phyloP scores from a whole-genome alignment of 352 stramenopile species.

The Globisporangium heterothallicum region DNA sequence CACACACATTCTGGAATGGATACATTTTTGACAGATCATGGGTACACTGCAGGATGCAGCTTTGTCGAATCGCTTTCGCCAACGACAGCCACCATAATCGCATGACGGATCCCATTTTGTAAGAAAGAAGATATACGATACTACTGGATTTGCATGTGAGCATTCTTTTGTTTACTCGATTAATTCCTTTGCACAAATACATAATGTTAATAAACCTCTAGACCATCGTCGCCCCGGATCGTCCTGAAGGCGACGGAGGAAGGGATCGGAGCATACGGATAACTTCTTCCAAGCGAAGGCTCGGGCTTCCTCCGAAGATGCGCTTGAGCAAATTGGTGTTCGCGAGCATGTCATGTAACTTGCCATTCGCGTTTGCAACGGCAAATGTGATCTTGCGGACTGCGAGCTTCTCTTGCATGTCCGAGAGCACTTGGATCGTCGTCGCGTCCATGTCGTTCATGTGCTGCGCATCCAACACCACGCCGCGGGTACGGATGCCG shows the following conservation, averaged over 20 bases:
- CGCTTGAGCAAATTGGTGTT: conserved; percentile 37
- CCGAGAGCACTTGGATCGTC: conserved; percentile 53
- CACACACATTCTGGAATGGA: too few species aligned
- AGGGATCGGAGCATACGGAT: conserved; percentile 21
- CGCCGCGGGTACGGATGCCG: conserved; percentile 22
- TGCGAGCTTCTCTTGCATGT: conserved; percentile 49
- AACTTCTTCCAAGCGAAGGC: conserved; percentile 19
- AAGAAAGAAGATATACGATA: too few species aligned
- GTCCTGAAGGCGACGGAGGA: conserved; percentile 3
- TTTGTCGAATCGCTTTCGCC: too few species aligned
- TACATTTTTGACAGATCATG: too few species aligned
- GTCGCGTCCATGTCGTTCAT: conserved; percentile 63
- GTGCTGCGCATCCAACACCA: conserved; percentile 39
- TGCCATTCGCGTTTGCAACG: conserved; percentile 38
- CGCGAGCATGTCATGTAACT: conserved; percentile 30
- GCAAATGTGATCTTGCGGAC: conserved; percentile 30
- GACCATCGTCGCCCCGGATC: conserved; percentile 2
- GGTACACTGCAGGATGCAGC: too few species aligned
- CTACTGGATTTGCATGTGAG: too few species aligned
- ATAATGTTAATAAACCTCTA: background rate
- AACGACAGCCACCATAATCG: too few species aligned
- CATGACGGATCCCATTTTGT: too few species aligned
- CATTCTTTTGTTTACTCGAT: background rate
- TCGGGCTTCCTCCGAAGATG: conserved; percentile 17
- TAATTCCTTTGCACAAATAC: background rate